These are phyloP conservation scores for Loxodes magnus DNA, from an alignment of 73 alveolate genomes.

Conservation along the genomic window DNA sequence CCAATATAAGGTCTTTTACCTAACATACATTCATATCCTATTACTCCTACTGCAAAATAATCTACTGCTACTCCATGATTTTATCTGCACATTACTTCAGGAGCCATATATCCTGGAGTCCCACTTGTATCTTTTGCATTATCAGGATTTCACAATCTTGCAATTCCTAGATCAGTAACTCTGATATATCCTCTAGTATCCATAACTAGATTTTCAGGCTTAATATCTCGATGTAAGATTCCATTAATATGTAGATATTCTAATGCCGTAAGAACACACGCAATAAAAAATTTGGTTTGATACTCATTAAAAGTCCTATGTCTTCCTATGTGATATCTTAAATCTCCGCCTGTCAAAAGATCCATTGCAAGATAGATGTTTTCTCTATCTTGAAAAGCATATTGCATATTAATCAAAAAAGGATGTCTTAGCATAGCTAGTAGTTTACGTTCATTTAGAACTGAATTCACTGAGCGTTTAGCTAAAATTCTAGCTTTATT, in stretches of 20 bases:
- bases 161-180: conserved; percentile 94
- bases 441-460: conserved; percentile 79
- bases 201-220: conserved; percentile 92
- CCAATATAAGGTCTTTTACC: conserved; percentile 94
- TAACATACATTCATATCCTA: conserved; percentile 69
- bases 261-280: conserved; percentile 77
- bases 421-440: conserved; percentile 66
- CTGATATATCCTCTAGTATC: conserved; percentile 76
- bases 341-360: conserved; percentile 88
- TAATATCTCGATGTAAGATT: conserved; percentile 89
- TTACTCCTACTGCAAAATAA: conserved; percentile 89
- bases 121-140: conserved; percentile 91
- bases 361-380: conserved; percentile 82
- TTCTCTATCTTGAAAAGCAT: conserved; percentile 87
- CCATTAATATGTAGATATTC: conserved; percentile 82
- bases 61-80: conserved; percentile 71
- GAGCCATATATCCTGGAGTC: conserved; percentile 89
- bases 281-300: conserved; percentile 68
- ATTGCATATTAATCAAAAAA: conserved; percentile 81
- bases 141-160: conserved; percentile 68
- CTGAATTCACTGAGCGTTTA: conserved; percentile 73
- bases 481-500: conserved; percentile 62
- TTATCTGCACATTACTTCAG: conserved; percentile 77
- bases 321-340: conserved; percentile 76
- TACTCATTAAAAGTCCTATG: conserved; percentile 75